Conservation (phyloP, 192 early-diverging fungal species). For the Coemansia nantahalensis region DNA sequence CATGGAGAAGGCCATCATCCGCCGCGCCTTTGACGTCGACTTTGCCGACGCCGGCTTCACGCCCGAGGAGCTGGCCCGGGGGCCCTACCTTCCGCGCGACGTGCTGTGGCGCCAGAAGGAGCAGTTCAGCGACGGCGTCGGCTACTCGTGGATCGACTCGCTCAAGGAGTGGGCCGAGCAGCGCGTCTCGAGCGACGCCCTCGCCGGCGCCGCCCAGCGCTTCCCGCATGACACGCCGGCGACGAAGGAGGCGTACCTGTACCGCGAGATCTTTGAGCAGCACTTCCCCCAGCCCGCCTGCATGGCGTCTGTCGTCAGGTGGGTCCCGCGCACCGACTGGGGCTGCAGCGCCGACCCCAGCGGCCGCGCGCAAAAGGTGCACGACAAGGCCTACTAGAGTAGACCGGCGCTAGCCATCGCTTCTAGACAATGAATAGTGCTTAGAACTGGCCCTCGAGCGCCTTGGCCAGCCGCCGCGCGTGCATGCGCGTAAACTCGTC, state of each 20-base stretch:
- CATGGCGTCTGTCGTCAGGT: conserved; percentile 85
- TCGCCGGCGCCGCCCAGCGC: conserved; percentile 62
- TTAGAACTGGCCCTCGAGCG: conserved; percentile 9
- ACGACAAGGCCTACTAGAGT: conserved; percentile 54
- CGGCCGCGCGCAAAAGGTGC: conserved; percentile 94
- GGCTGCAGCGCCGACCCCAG: conserved; percentile 97
- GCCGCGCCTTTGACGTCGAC: conserved; percentile 91
- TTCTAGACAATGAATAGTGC: too few relatives aligned
- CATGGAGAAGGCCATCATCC: conserved; percentile 94
- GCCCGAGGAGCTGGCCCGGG: conserved; percentile 43
- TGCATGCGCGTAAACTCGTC: conserved; percentile 28
- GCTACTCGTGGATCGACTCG: conserved; percentile 98
- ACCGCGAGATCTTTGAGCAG: conserved; percentile 90
- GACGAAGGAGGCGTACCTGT: conserved; percentile 97
- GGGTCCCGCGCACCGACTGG: conserved; percentile 98
- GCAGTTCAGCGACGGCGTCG: conserved; percentile 98
- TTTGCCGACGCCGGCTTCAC: conserved; percentile 64
- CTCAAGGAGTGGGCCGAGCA: conserved; percentile 71
- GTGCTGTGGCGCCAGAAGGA: conserved; percentile 99
- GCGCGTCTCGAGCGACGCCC: conserved; percentile 74
- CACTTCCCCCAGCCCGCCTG: conserved; percentile 92
- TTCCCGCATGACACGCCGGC: conserved; percentile 89
- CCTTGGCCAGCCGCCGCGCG: conserved; percentile 18
- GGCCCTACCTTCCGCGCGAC: conserved; percentile 82
- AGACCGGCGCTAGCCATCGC: too few relatives aligned